These are phyloP conservation scores for Aurantiochytrium sp. DNA, from an alignment of 108 stramenopile species.

Conservation along the genomic window DNA sequence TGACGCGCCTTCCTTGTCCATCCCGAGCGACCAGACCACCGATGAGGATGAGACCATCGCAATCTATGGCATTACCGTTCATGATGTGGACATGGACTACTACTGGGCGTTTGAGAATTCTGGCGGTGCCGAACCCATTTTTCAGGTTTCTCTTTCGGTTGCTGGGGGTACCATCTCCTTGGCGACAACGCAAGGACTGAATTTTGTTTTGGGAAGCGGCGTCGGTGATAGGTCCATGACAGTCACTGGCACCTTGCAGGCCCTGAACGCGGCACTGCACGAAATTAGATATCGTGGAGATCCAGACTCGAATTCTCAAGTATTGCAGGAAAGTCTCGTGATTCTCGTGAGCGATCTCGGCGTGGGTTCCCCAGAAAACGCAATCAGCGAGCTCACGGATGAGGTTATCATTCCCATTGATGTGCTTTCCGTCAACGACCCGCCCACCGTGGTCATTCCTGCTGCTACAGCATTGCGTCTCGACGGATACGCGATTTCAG, in stretches of 20 bases:
- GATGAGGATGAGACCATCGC: not conserved
- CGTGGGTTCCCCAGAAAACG: not conserved
- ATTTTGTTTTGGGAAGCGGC: not conserved
- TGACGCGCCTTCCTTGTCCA: not conserved
- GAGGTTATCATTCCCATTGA: not conserved
- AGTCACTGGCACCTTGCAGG: not conserved
- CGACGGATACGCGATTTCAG: not conserved
- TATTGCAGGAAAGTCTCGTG: not conserved
- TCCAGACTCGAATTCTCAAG: not conserved
- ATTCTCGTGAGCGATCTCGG: not conserved
- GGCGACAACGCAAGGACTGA: not conserved
- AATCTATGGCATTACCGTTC: constrained; percentile 7
- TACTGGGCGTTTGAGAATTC: not conserved
- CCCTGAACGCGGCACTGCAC: not conserved
- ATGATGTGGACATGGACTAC: not conserved
- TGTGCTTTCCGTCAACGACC: not conserved
- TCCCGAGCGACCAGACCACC: not conserved
- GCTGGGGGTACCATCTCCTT: not conserved
- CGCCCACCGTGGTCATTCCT: not conserved
- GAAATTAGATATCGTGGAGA: not conserved
- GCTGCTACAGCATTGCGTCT: not conserved
- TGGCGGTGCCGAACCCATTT: not conserved
- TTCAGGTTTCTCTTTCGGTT: not conserved
- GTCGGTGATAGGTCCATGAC: not conserved
- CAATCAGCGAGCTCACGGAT: not conserved